phyloP scores from a whole-genome alignment of 768 basidiomycete genomes.

The Auriscalpium microsporum region DNA sequence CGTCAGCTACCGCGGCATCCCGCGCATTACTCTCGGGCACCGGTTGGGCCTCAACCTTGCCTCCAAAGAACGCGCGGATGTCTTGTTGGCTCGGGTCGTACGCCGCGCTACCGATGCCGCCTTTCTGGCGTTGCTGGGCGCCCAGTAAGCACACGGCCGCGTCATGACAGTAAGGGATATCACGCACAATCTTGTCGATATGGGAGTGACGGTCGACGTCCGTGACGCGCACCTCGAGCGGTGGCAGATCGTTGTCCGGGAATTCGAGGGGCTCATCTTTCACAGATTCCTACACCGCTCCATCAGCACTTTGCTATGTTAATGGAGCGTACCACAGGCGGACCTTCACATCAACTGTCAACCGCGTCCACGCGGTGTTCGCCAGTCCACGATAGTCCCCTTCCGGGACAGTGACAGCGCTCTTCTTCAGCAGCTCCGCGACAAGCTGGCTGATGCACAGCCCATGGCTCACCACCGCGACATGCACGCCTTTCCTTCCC shows the following conservation, averaged over 20 bases:
- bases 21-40: conserved; percentile 21
- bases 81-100: conserved; percentile 70
- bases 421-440: conserved; percentile 38
- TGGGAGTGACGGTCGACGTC: conserved; percentile 52
- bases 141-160: neutral
- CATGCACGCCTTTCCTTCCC: conserved; percentile 34
- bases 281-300: conserved; percentile 20
- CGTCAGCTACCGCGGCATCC: conserved; percentile 16
- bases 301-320: too few species aligned
- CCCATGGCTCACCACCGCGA: conserved; percentile 73
- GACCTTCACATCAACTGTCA: conserved; percentile 43
- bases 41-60: conserved; percentile 13
- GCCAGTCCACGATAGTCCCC: conserved; percentile 40
- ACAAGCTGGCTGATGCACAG: conserved; percentile 51
- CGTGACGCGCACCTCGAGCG: conserved; percentile 37
- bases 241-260: conserved; percentile 21
- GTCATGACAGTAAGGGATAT: neutral
- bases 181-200: conserved; percentile 45
- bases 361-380: conserved; percentile 67
- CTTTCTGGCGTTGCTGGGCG: conserved; percentile 54
- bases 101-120: conserved; percentile 63
- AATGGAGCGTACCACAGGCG: neutral
- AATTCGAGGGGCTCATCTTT: conserved; percentile 17
- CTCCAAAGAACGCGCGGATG: conserved; percentile 66
- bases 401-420: conserved; percentile 26